A percentile compares a stretch with the other conserved stretches of the same genome.
These are phyloP conservation scores for Backusella mclennaniae DNA, from an alignment of 192 early-diverging fungal genomes.

Conservation along the genomic window DNA sequence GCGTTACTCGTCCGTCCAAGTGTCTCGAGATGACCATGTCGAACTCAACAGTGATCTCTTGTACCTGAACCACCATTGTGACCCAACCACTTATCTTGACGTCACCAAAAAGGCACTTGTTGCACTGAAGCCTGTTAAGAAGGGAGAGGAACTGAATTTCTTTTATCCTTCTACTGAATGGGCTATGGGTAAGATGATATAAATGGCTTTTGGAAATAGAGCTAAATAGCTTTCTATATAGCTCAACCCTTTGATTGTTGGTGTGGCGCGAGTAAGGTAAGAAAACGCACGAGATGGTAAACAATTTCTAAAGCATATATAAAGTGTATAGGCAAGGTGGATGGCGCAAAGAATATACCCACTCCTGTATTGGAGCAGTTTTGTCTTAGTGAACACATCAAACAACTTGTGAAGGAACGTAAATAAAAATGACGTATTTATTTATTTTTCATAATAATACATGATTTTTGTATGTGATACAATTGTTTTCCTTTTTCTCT, in stretches of 20 bases:
- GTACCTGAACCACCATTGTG: conserved; percentile 55
- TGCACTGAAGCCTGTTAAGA: conserved; percentile 42
- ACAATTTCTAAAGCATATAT: too few relatives aligned
- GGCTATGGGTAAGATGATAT: conserved; percentile 41
- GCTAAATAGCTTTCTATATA: neutral
- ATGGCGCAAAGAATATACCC: conserved; percentile 45
- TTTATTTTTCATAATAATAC: neutral
- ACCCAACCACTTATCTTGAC: conserved; percentile 44
- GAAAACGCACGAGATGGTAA: neutral
- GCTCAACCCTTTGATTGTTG: conserved; percentile 51
- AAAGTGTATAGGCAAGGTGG: conserved; percentile 41
- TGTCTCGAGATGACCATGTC: conserved; percentile 43
- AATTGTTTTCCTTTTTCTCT: neutral
- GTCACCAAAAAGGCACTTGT: conserved; percentile 41
- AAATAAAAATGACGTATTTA: conserved; percentile 9
- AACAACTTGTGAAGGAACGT: conserved; percentile 38
- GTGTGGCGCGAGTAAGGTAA: conserved; percentile 39
- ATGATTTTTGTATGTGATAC: neutral
- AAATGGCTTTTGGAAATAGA: neutral
- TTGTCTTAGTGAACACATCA: conserved; percentile 43
- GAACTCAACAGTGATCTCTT: conserved; percentile 56
- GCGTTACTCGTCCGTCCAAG: conserved; percentile 52
- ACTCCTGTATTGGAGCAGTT: conserved; percentile 36
- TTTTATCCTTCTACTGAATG: conserved; percentile 54
- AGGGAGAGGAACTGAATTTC: conserved; percentile 47